A percentile compares a stretch with the other conserved stretches of the same genome.
These are phyloP conservation scores for Carpinus viminea DNA, from an alignment of 306 rosid genomes.

Conservation along the genomic window DNA sequence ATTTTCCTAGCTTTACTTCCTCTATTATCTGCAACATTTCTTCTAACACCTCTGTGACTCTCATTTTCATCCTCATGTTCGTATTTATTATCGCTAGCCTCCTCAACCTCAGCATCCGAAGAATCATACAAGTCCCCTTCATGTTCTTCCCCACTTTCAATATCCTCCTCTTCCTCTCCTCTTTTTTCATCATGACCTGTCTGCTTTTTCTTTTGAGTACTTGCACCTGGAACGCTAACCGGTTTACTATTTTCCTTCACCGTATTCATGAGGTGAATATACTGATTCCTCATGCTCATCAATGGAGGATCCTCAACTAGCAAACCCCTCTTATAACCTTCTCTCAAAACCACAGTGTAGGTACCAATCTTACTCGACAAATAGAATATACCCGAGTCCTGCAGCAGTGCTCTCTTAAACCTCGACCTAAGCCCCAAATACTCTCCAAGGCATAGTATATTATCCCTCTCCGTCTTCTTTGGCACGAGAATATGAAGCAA, in stretches of 20 bases:
- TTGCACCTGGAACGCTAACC: constrained; percentile 33
- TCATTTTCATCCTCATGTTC: constrained; percentile 33
- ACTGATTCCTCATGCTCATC: constrained; percentile 60
- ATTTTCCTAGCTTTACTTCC: constrained; percentile 27
- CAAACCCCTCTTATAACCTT: constrained; percentile 81
- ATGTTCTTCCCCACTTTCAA: constrained; percentile 30
- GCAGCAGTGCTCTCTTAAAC: constrained; percentile 69
- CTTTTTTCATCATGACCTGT: constrained; percentile 19
- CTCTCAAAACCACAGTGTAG: constrained; percentile 68
- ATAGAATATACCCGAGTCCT: constrained; percentile 82
- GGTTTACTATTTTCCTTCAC: constrained; percentile 47
- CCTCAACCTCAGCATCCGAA: constrained; percentile 18
- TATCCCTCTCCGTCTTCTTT: constrained; percentile 71
- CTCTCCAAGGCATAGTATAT: constrained; percentile 61
- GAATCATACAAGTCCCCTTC: constrained; percentile 33
- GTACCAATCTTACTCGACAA: constrained; percentile 68
- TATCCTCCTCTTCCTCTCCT: constrained; percentile 24
- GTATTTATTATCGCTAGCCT: constrained; percentile 27
- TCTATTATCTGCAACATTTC: constrained; percentile 21
- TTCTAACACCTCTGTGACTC: constrained; percentile 16
- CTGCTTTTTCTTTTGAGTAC: constrained; percentile 33
- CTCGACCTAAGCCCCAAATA: constrained; percentile 71
- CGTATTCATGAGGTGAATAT: constrained; percentile 65
- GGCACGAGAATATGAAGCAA: constrained; percentile 70
- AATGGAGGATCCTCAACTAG: constrained; percentile 50